These are phyloP conservation scores for Blastosporella zonata DNA, from an alignment of 1,284 basidiomycete species.

Conservation along the genomic window DNA sequence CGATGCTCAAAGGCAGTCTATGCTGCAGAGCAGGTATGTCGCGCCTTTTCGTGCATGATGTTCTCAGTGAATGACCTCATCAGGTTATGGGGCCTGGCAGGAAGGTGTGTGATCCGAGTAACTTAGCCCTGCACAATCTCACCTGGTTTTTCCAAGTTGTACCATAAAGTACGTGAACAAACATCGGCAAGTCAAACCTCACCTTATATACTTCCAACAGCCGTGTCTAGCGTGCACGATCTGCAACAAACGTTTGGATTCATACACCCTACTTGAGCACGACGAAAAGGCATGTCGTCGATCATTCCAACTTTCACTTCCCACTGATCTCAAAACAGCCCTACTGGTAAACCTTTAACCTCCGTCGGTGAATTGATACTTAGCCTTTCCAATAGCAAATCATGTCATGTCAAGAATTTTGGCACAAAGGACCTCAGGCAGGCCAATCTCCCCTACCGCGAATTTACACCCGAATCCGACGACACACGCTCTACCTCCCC, in stretches of 20 bases:
- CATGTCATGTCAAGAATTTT: slow-evolving; percentile 69
- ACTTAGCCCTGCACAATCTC: slow-evolving; percentile 8
- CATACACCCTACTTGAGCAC: slow-evolving; percentile 70
- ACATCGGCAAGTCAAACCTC: background rate
- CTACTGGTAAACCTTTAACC: slow-evolving; percentile 49
- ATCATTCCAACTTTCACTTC: slow-evolving; percentile 3
- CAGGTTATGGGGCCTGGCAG: slow-evolving; percentile 78
- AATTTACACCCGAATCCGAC: slow-evolving; percentile 23
- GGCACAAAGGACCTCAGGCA: slow-evolving; percentile 71
- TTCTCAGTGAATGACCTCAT: slow-evolving; percentile 14
- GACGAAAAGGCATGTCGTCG: slow-evolving; percentile 59
- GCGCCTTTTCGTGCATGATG: slow-evolving; percentile 10
- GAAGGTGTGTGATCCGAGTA: slow-evolving; percentile 49
- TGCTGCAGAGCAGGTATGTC: slow-evolving; percentile 73
- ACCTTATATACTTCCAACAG: slow-evolving; percentile 30
- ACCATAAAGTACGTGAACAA: slow-evolving; percentile 59
- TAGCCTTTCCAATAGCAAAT: slow-evolving; percentile 48
- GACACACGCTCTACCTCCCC: slow-evolving; percentile 23
- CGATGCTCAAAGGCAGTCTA: slow-evolving; percentile 70
- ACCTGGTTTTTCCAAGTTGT: slow-evolving; percentile 44
- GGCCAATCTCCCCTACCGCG: slow-evolving; percentile 62
- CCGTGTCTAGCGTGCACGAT: slow-evolving; percentile 69
- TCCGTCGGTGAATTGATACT: slow-evolving; percentile 8
- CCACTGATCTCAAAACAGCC: slow-evolving; percentile 38
- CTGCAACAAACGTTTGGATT: slow-evolving; percentile 74